phyloP scores from a whole-genome alignment of 2,329 filamentous ascomycete genomes.

The Aureobasidium sp. region DNA sequence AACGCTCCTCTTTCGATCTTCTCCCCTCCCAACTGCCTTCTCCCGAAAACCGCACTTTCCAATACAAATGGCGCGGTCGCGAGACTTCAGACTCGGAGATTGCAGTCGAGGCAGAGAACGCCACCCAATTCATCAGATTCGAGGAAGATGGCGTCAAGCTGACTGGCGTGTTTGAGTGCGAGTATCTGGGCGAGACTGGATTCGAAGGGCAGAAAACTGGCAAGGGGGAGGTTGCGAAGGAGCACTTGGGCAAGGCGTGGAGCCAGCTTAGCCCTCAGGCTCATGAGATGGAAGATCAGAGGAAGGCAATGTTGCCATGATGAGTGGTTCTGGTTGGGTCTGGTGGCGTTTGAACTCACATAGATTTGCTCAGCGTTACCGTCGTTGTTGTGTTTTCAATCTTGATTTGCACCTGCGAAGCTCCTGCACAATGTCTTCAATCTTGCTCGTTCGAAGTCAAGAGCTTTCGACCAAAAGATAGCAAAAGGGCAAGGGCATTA shows the following conservation, averaged over 20 bases:
- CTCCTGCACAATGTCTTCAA: not conserved
- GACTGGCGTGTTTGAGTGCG: constrained; percentile 4
- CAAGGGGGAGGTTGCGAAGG: not conserved
- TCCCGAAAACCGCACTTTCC: constrained; percentile 2
- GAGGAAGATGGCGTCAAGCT: not conserved
- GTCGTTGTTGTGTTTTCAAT: not conserved
- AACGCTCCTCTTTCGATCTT: not conserved
- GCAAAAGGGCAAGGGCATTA: not conserved
- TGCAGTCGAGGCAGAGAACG: not conserved
- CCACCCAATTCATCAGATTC: constrained; percentile 2
- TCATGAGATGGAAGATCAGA: not conserved
- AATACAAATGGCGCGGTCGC: constrained; percentile 11
- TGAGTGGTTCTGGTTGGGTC: not conserved
- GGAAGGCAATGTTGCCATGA: not conserved
- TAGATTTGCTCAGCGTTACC: not conserved
- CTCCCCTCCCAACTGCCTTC: not conserved
- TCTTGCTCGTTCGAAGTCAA: too few species aligned
- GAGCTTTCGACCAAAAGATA: too few species aligned
- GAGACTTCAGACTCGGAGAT: not conserved
- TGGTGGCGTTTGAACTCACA: not conserved
- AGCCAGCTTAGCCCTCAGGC: not conserved
- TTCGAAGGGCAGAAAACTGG: not conserved
- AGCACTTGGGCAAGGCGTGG: not conserved
- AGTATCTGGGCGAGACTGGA: constrained; percentile 4
- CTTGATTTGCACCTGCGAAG: not conserved